Percentiles rank a stretch among this genome's conserved stretches.
phyloP scores from a whole-genome alignment of 2,329 filamentous ascomycete species.

The Xylariaceae sp. region DNA sequence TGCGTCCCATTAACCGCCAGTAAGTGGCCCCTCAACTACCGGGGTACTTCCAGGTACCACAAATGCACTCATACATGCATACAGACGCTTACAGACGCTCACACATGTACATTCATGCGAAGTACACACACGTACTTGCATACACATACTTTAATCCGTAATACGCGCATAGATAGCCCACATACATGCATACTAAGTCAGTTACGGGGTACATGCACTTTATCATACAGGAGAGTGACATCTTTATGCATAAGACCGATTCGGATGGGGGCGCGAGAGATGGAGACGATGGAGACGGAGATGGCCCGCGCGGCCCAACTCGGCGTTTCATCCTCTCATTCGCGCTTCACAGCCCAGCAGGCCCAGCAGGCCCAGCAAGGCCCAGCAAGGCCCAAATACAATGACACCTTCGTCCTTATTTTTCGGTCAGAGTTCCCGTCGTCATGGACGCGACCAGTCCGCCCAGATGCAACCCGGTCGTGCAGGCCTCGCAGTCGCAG shows the following conservation, averaged over 20 bases:
- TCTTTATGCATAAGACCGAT: conserved; percentile 7
- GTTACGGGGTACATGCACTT: background rate
- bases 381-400: conserved; percentile 10
- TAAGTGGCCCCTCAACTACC: no score
- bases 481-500: conserved; percentile 18
- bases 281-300: background rate
- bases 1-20: no score
- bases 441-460: conserved; percentile 27
- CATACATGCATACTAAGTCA: background rate
- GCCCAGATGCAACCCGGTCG: conserved; percentile 28
- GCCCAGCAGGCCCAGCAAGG: background rate
- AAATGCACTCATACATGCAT: background rate
- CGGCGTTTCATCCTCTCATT: conserved; percentile 19
- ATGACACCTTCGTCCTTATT: conserved; percentile 22
- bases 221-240: conserved; percentile 3
- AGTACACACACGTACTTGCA: background rate
- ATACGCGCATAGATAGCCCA: background rate
- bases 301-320: conserved; percentile 10
- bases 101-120: background rate
- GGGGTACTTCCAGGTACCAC: background rate
- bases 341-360: background rate
- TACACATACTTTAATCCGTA: background rate
- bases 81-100: background rate
- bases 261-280: background rate
- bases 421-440: conserved; percentile 27